Percentiles rank a stretch among this genome's conserved stretches.
Evolutionary conservation across 2,329 filamentous ascomycete species (phyloP).

Genomic region (Pseudogymnoascus sp.): DNA sequence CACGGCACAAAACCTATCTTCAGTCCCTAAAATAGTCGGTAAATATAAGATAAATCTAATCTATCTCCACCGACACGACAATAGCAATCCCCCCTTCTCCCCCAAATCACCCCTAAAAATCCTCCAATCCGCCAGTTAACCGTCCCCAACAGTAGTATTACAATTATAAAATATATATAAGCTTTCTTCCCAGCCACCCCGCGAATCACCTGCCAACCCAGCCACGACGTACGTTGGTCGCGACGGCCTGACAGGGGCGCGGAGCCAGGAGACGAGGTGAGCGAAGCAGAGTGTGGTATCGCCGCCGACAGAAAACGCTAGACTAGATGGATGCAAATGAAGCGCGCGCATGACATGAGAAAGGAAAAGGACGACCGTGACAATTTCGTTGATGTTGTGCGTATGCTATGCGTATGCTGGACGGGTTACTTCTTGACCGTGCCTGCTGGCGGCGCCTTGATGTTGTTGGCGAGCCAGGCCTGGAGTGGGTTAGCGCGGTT

Average conservation of each 20-base stretch:
- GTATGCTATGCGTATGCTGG: neutral
- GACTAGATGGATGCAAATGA: neutral
- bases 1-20: neutral
- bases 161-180: neutral
- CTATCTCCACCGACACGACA: neutral
- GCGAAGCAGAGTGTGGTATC: conserved; percentile 7
- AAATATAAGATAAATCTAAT: conserved; percentile 3
- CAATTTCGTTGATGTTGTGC: neutral
- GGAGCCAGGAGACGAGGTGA: neutral
- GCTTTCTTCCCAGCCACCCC: neutral
- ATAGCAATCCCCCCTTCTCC: neutral
- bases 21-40: neutral
- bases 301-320: conserved; percentile 9
- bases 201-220: neutral
- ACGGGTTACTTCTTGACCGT: conserved; percentile 21
- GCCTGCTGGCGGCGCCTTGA: conserved; percentile 52
- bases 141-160: conserved; percentile 4
- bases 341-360: neutral
- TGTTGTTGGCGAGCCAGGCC: conserved; percentile 77
- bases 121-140: conserved; percentile 2
- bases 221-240: neutral
- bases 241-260: neutral
- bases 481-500: conserved; percentile 21
- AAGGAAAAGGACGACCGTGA: neutral
- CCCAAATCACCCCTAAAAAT: neutral